Conservation (phyloP, 129 eudicot species). For the Artemisia argyi region DNA sequence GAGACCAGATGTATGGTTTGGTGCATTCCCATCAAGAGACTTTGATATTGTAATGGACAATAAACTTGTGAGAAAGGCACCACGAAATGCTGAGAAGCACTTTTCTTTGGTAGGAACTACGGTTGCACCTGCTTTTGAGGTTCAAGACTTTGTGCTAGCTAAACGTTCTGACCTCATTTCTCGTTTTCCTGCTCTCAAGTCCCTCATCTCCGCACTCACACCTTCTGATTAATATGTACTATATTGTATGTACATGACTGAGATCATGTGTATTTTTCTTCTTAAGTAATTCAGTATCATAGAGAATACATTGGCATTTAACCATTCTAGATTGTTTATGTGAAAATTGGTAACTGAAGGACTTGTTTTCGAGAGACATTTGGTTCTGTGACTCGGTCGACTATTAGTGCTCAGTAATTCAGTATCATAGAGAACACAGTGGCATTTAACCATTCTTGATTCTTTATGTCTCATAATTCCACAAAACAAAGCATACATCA, state of each 20-base stretch:
- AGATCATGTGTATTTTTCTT: not conserved
- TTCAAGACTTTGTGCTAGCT: conserved; percentile 77
- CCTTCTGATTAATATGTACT: not conserved
- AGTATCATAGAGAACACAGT: no score
- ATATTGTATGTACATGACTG: not conserved
- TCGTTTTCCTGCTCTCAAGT: conserved; percentile 49
- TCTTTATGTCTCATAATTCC: no score
- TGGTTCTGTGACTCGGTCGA: no score
- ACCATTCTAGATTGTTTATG: no score
- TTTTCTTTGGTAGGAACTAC: conserved; percentile 89
- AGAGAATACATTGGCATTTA: no score
- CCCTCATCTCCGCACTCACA: conserved; percentile 63
- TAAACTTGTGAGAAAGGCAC: conserved; percentile 35
- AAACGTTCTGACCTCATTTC: conserved; percentile 57
- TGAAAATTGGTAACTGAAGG: no score
- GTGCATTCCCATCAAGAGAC: conserved; percentile 74
- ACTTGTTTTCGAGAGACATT: no score
- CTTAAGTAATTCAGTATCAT: no score
- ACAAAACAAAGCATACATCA: no score
- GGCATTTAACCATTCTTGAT: no score
- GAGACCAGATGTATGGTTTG: conserved; percentile 92
- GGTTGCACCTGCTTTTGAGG: conserved; percentile 89
- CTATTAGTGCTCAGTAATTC: no score
- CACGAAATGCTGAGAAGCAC: conserved; percentile 58
- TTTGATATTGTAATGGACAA: conserved; percentile 33